Percentiles rank a stretch among this genome's conserved stretches.
Conservation (phyloP, 768 basidiomycete genomes). For the Dacryopinax spathularia region DNA sequence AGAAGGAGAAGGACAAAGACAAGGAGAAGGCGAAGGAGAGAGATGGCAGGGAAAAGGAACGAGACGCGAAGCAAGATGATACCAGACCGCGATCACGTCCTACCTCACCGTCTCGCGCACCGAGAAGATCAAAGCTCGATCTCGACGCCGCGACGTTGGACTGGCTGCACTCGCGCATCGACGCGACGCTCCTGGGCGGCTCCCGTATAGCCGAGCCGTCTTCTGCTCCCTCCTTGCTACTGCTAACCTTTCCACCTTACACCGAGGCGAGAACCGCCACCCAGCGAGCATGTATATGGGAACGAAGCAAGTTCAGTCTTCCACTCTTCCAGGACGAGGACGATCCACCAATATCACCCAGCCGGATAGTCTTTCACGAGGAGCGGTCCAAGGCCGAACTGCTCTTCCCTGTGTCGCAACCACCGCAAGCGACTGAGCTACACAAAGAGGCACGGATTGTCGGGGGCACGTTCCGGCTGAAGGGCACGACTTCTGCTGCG, state of each 20-base stretch:
- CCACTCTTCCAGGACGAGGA: neutral
- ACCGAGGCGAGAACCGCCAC: neutral
- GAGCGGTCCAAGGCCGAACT: neutral
- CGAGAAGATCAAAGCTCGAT: neutral
- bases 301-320: neutral
- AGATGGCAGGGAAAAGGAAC: neutral
- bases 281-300: neutral
- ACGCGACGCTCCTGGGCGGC: neutral
- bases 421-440: neutral
- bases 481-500: conserved; percentile 29
- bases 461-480: conserved; percentile 49
- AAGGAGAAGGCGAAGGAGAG: neutral
- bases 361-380: neutral
- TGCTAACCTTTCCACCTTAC: neutral
- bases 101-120: neutral
- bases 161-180: neutral
- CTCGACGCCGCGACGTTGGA: neutral
- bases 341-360: neutral
- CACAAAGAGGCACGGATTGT: conserved; percentile 27
- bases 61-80: neutral
- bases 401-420: neutral
- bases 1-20: neutral
- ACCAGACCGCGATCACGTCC: neutral
- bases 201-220: neutral
- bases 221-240: neutral